Base-by-base conservation (phyloP, 78 protist species). In the Parvularia atlantis region DNA sequence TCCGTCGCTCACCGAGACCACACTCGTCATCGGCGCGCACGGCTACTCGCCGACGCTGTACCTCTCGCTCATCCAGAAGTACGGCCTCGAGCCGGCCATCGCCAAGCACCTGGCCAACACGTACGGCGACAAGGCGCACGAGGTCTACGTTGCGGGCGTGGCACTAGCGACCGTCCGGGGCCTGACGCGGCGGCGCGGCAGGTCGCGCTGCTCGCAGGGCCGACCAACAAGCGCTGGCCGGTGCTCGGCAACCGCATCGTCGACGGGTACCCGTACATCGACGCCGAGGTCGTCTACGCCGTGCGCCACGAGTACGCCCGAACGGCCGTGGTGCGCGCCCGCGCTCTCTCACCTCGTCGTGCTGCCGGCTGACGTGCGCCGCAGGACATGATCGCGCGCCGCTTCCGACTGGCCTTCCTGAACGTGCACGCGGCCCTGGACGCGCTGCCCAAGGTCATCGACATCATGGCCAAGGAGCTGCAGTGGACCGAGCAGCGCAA, bases 351-450 rank as follows among this genome's bases (percentile, higher is more conserved):
- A 5, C 5, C 24, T 59, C 41, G 6, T 1, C 7, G 22, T 59
- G 22, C 22, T 2, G 39, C 22, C 13, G 11, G 4, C 24, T 1
- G 22, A 5, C 39, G 20, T 36, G 5, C 26, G 13, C 65, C 26
- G 44, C 17, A 0, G 19, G 96, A 92, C 66, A 59, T 91, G 46
- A 44, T 92, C 22, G 83, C 92, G 0, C 69, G 87, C 36, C 83
- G 96, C 70, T 87, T 86, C 33, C 85, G 96, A 50, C 43, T 92
- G 31, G 86, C 93, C 37, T 92, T 90, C 66, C 24, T 92, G n/a
- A 88, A 92, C 61, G 52, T 50, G 22, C 33, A 63, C 1, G 86
- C 71, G 0, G 85, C 86, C 1, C 43, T 0, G 28, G 52, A 17
- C 17, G 75, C 62, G 37, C 0, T 68, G 33, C 84, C 83, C 37